Evolutionary conservation across 495 filamentous ascomycete genomes (phyloP).

Genomic region (Penicillium diatomitis): DNA sequence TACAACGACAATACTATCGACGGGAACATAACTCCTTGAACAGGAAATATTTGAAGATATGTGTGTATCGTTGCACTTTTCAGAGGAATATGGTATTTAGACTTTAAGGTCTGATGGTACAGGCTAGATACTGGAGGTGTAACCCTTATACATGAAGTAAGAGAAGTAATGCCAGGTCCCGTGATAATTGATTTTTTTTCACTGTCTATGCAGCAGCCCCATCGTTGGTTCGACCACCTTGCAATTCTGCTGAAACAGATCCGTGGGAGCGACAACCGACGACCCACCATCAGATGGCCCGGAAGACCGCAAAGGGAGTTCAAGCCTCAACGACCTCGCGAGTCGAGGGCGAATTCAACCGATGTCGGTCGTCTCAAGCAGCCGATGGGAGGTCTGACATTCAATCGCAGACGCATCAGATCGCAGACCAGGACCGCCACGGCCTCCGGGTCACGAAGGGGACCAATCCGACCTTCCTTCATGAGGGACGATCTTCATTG

Average conservation of each 20-base stretch:
- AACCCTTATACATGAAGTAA: background rate
- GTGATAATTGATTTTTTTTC: background rate
- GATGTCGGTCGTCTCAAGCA: background rate
- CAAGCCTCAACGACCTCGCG: slow-evolving; percentile 24
- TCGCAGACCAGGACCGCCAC: slow-evolving; percentile 23
- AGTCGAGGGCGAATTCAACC: slow-evolving; percentile 35
- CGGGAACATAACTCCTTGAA: too few relatives aligned
- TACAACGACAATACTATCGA: too few relatives aligned
- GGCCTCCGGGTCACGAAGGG: slow-evolving; percentile 23
- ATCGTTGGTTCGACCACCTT: background rate
- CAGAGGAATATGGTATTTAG: background rate
- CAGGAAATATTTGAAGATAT: too few relatives aligned
- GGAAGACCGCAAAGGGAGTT: slow-evolving; percentile 21
- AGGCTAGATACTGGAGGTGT: background rate
- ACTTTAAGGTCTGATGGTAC: background rate
- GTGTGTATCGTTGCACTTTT: too few relatives aligned
- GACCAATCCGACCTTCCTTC: slow-evolving; percentile 35
- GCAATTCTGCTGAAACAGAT: background rate
- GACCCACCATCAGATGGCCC: background rate
- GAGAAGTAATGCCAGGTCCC: background rate
- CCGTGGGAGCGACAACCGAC: background rate
- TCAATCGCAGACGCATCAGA: slow-evolving; percentile 11
- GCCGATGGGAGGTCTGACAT: slow-evolving; percentile 4
- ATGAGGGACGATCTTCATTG: slow-evolving; percentile 33
- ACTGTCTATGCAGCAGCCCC: background rate